Evolutionary conservation across 768 basidiomycete species (phyloP), one percentile per base, ranked within the genome.

Genomic region (Lactarius sanguifluus): DNA sequence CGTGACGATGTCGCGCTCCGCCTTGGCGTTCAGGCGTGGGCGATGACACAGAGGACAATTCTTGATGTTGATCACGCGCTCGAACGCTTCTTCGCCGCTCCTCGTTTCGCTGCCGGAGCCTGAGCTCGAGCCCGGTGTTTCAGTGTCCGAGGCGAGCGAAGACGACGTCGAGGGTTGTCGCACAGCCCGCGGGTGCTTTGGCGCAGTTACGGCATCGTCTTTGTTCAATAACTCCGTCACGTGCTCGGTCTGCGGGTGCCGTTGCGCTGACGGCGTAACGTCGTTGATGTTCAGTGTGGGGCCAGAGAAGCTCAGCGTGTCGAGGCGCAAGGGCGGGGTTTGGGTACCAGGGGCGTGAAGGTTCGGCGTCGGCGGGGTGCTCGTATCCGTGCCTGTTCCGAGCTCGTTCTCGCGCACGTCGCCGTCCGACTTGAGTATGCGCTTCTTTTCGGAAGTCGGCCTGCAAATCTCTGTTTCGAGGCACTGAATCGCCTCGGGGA

Each of bases 1-100:
- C 28, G 97, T 98, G 61, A 99, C 81, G 72, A 98, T 97, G 74
- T 97, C 96, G 72, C 94, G 81, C 76, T 98, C 97, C 0, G 88
- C 92, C 75, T 94, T 94, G 61, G 86, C 84, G 76, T 85, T 91
- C 71, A 98, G 73, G 54, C 95, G 80, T 2, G 93, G 91, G 13
- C 94, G 86, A 74, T 94, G 95, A 74, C 96, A 99, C 54, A 99
- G 76, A 0, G 96, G 96, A 74, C 96, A 99, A 64, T 86, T 90
- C 81, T 91, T 91, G 71, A 99, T 87, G 74, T 98, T 98, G 80
- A 98, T 96, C 34, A 99, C 88, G 7, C 94, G 85, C 76, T 98
- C 93, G 59, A 88, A 78, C 7, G 79, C 72, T 15, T 82, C 80
- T 15, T 78, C 76, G 54, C 57, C 20, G 41, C 16, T 50, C 36